Evolutionary conservation across 306 rosid species (phyloP).

Genomic region (Vigna angularis): DNA sequence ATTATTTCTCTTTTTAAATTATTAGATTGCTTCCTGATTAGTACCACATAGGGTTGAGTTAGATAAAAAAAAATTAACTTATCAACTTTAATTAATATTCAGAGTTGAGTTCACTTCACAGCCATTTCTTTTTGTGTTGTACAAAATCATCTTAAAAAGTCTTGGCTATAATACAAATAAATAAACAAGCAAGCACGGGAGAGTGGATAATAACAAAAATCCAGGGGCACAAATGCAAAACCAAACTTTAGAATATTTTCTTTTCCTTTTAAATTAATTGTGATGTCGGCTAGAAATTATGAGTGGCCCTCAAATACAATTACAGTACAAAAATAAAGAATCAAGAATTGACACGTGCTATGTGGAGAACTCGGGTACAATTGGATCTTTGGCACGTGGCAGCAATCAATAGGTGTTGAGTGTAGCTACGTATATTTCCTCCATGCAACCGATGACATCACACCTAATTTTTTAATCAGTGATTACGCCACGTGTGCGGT

Average conservation of each 20-base stretch:
- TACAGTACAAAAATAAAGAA: conserved; percentile 26
- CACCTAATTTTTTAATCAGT: background rate
- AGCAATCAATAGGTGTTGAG: no score
- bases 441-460: conserved; percentile 59
- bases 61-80: no score
- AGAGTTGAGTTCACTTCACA: no score
- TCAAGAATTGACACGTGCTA: conserved; percentile 51
- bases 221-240: conserved; percentile 29
- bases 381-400: conserved; percentile 48
- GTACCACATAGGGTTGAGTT: no score
- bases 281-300: conserved; percentile 55
- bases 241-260: background rate
- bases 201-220: background rate
- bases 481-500: conserved; percentile 58
- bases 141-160: no score
- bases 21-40: no score
- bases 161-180: no score
- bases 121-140: no score
- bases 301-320: conserved; percentile 27
- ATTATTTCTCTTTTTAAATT: no score
- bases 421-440: conserved; percentile 40
- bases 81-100: no score
- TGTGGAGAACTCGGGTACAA: background rate
- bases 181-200: no score
- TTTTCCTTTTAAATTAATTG: background rate